Base-by-base conservation (phyloP, 768 basidiomycete genomes). In the Boletus fagicola region DNA sequence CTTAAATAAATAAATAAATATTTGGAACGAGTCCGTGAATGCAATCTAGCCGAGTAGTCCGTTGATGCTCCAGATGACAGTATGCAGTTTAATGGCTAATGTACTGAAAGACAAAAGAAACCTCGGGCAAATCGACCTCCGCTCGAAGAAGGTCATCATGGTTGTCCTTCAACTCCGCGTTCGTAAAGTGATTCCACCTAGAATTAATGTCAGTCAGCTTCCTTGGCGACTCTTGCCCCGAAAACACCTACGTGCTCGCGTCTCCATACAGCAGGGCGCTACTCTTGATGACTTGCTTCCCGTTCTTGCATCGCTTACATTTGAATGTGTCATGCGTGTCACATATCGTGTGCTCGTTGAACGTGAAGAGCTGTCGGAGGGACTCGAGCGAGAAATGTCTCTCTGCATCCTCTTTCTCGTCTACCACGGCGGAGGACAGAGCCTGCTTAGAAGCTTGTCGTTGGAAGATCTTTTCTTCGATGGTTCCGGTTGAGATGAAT, bases 251-350 rank as follows among this genome's bases (percentile, higher is more conserved):
- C 92, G 95, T 91, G 89, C 92, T 95, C 3, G 92, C 94, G 71
- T 99, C 97, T 16, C 97, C 97, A 62, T 98, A 98, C 16, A 99
- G 70, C 65, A 98, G 71, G 0, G 92, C 94, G 2, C 87, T 85
- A 4, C 92, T 79, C 73, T 96, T 98, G 65, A 83, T 78, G 44
- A 80, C 67, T 71, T 98, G 97, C 65, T 82, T 88, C 20, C 93
- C 94, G 60, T 94, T 79, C 74, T 83, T 88, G 72, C 94, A 96
- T 50, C 92, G 82, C 71, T 91, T 92, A 74, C 93, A 95, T 74
- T 98, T 98, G 83, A 96, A 98, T 9, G 94, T 95, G 68, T 98
- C 96, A 65, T 99, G 97, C 35, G 97, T 98, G 69, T 98, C 94
- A 65, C 90, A 93, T 11, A 85, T 70, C 7, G 94, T 95, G 47